Base-by-base conservation (phyloP, 345 rosid genomes). In the Capsella bursapastoris region DNA sequence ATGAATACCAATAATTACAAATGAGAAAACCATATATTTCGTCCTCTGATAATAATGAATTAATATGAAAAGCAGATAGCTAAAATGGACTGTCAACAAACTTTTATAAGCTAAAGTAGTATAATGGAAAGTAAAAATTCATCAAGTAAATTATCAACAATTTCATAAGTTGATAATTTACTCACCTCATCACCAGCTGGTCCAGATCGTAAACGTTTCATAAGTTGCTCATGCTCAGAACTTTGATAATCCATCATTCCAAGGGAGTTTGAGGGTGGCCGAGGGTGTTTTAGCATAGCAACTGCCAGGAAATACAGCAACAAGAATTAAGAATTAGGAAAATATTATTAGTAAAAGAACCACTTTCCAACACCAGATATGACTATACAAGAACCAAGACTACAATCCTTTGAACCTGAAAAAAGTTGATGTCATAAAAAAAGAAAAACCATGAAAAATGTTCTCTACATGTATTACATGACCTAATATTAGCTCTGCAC, bases 171-270 rank as follows among this genome's bases (percentile, higher is more conserved):
- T 22, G 25, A 22, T 48, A 47, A 57, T 14, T 25, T 59, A 49
- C n/a, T 70, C 50, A 70, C 74, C 77, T 73, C 77, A 56, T 73
- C 70, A 48, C 71, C 66, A 65, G 90, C 83, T 70, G 85, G 92
- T 28, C 86, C 75, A 78, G 96, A 82, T 68, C 97, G 85, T n/a
- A 90, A 75, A 32, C 97, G 89, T 83, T 90, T 92, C 87, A 90
- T 85, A 65, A 87, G 85, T 72, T 85, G 87, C 73, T 90, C 99
- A 52, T 86, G 97, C 18, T 95, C 97, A 52, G 91, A 80, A 80
- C 65, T 84, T 75, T 85, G 99, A 82, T 91, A 95, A 78, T 94
- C 98, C 80, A 86, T 83, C 47, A 86, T 85, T 0, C 92, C 82
- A 27, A 77, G 77, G 31, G 90, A 58, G 71, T 91, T 85, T 57